Evolutionary conservation across 192 early-diverging fungal species (phyloP).

Genomic region (Phycomyces blakesleeanus): DNA sequence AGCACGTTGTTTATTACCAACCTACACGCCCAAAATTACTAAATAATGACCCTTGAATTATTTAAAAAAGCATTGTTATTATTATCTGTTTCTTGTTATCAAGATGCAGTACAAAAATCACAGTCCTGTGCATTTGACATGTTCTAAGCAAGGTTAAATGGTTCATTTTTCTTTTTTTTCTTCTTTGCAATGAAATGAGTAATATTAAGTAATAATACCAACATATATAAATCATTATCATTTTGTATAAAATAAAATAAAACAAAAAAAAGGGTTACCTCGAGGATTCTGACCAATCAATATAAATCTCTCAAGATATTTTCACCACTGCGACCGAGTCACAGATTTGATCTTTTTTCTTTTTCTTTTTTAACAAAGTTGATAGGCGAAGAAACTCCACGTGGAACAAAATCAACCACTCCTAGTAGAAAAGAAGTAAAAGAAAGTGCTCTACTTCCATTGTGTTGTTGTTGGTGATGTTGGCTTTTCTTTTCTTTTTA

Average conservation of each 20-base stretch:
- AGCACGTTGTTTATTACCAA: constrained; percentile 1
- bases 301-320: no score
- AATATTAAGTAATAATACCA: no score
- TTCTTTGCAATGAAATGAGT: no score
- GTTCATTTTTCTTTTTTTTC: no score
- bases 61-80: no score
- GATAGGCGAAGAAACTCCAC: background rate
- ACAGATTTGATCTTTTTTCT: background rate
- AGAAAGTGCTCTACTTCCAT: background rate
- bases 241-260: no score
- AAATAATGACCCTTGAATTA: no score
- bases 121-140: background rate
- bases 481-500: no score
- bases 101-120: no score
- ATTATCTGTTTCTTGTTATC: no score
- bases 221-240: no score
- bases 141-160: no score
- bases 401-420: background rate
- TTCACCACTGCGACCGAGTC: background rate
- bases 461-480: background rate
- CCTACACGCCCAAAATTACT: background rate
- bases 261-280: background rate
- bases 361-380: background rate
- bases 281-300: background rate
- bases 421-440: background rate